Evolutionary conservation across 176 grass and related monocot genomes (phyloP).

Genomic region (Oryza brachyantha): DNA sequence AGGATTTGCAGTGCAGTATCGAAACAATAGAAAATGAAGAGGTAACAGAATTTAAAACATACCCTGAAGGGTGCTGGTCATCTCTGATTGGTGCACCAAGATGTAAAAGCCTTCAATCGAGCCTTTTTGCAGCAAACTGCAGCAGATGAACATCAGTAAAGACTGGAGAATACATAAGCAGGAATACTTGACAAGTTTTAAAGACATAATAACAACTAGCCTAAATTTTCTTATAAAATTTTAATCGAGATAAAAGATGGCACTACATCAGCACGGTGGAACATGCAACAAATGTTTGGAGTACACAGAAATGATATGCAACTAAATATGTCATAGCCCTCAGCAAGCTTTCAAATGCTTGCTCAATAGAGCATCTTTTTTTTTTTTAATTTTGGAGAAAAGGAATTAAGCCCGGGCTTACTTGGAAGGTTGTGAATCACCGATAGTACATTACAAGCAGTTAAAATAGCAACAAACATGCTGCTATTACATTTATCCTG

Average conservation of each 20-base stretch:
- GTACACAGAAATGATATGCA: background rate
- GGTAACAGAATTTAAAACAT: conserved; percentile 19
- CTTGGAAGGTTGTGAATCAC: too few species aligned
- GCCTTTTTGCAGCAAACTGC: conserved; percentile 58
- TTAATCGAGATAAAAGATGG: background rate
- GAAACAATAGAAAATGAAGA: background rate
- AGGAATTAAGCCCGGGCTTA: too few species aligned
- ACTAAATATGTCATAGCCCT: background rate
- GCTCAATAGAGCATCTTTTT: background rate
- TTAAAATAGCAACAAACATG: background rate
- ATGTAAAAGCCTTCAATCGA: conserved; percentile 75
- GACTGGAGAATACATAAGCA: conserved; percentile 8
- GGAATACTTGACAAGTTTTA: background rate
- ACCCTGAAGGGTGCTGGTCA: conserved; percentile 93
- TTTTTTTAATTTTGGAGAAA: too few species aligned
- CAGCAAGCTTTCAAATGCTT: background rate
- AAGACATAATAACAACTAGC: background rate
- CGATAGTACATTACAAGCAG: background rate
- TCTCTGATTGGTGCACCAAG: conserved; percentile 80
- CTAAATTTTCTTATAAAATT: background rate
- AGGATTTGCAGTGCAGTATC: background rate
- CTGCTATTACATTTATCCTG: background rate
- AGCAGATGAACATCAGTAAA: conserved; percentile 22
- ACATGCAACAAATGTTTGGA: background rate
- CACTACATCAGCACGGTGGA: background rate